A percentile compares a stretch with the other conserved stretches of the same genome.
Evolutionary conservation across 768 basidiomycete genomes (phyloP).

Genomic region (Kwoniella bestiolae): DNA sequence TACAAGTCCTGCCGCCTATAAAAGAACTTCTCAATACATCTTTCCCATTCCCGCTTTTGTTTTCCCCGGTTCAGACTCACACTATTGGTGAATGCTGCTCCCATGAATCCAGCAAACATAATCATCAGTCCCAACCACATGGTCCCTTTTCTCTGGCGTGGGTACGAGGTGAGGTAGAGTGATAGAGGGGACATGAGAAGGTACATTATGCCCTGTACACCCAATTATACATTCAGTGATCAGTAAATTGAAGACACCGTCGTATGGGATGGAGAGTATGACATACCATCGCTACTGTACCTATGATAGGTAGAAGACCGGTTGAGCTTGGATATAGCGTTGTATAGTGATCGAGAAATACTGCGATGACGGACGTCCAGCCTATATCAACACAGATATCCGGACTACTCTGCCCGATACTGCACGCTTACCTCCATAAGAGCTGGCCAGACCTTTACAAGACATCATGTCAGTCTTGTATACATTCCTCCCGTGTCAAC

Average conservation of each 20-base stretch:
- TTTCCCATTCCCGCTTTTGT: too few relatives aligned
- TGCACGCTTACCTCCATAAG: slow-evolving; percentile 26
- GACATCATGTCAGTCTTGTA: too few relatives aligned
- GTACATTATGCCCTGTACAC: slow-evolving; percentile 35
- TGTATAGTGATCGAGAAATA: slow-evolving; percentile 34
- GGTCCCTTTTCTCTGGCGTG: slow-evolving; percentile 15
- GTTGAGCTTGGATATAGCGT: slow-evolving; percentile 20
- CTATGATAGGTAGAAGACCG: slow-evolving; percentile 27
- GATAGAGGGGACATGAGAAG: slow-evolving; percentile 32
- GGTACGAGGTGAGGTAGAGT: slow-evolving; percentile 28
- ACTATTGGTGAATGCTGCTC: slow-evolving; percentile 29
- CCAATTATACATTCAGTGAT: not conserved
- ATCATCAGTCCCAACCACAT: slow-evolving; percentile 37
- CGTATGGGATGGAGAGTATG: too few relatives aligned
- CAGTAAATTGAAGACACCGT: not conserved
- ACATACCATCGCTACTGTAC: slow-evolving; percentile 33
- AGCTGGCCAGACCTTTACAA: slow-evolving; percentile 24
- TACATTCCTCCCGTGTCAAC: too few relatives aligned
- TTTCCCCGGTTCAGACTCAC: too few relatives aligned
- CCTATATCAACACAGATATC: too few relatives aligned
- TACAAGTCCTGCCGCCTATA: slow-evolving; percentile 23
- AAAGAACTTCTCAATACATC: too few relatives aligned
- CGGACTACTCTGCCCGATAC: not conserved
- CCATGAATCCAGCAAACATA: slow-evolving; percentile 25
- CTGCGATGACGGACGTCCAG: slow-evolving; percentile 4